Evolutionary conservation across 257 asterid genomes (phyloP), one percentile per base, ranked within the genome.

Genomic region (Ophiorrhiza pumila): DNA sequence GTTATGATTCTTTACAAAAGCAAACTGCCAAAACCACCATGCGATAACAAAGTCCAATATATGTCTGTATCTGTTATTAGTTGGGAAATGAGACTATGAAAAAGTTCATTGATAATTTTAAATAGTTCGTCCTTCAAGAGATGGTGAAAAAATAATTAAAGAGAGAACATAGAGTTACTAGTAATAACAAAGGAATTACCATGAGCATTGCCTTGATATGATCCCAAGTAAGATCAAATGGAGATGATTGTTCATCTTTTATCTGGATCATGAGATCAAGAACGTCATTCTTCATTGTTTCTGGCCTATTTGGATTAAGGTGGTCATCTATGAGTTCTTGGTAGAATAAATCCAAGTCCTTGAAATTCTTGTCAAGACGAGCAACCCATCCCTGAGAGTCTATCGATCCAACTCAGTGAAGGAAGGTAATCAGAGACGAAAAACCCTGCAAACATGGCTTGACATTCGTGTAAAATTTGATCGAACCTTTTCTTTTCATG

Each of bases 341-440:
- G 20, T 76, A 82, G 70, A 82, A 79, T 17, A 59, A 32, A 77
- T 82, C 84, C 71, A 76, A 73, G 17, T 59, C 60, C 65, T 59
- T 55, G 47, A 27, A 74, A 43, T 52, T 53, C 71, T 29, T 65
- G 6, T 76, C 80, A 34, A 82, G 80, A 0, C 74, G 60, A 50
- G 65, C 63, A 61, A 46, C 27, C 27, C 74, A 47, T 79, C 10
- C 86, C 86, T 4, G 74, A 23, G 14, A 79, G 20, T n/a, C 71
- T 70, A 23, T 82, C 86, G 43, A 79, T 50, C 86, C 82, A 79
- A 12, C 81, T 37, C 55, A 49, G 20, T 49, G 55, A 49, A 49
- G 55, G 55, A 49, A 49, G 55, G 55, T 49, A 11, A 49, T 49
- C 55, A 49, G 55, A 49, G 55, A 49, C n/a, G 55, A 49, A 49